phyloP scores from a whole-genome alignment of 2,329 filamentous ascomycete species.

The Diaporthe amygdali region DNA sequence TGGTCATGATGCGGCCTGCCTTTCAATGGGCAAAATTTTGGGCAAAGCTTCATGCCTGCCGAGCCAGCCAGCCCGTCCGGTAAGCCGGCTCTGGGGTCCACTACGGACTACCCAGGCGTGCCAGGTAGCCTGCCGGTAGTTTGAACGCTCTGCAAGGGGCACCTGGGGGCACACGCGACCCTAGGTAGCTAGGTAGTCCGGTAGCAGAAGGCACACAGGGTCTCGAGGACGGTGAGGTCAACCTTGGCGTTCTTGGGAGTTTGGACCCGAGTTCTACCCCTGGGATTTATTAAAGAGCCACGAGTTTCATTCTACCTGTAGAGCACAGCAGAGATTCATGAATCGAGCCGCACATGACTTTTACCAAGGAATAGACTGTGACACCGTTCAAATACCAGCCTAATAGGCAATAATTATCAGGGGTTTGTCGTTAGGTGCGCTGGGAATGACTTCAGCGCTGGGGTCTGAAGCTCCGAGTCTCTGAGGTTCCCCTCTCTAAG shows the following conservation, averaged over 20 bases:
- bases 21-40: background rate
- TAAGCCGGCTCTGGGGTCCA: background rate
- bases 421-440: background rate
- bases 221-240: background rate
- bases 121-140: background rate
- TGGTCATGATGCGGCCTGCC: background rate
- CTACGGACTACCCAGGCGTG: background rate
- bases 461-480: background rate
- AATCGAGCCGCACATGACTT: background rate
- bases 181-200: background rate
- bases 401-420: background rate
- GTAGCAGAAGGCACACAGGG: background rate
- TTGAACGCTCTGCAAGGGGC: background rate
- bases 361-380: background rate
- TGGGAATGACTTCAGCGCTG: slow-evolving; percentile 2
- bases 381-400: background rate
- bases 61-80: background rate
- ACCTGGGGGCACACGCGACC: background rate
- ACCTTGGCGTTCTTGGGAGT: background rate
- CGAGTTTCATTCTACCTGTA: background rate
- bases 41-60: background rate
- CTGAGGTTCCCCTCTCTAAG: background rate
- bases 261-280: background rate
- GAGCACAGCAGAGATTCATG: background rate
- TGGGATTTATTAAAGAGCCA: background rate